phyloP scores from a whole-genome alignment of 2,329 filamentous ascomycete species.

The Colletotrichum sojae region DNA sequence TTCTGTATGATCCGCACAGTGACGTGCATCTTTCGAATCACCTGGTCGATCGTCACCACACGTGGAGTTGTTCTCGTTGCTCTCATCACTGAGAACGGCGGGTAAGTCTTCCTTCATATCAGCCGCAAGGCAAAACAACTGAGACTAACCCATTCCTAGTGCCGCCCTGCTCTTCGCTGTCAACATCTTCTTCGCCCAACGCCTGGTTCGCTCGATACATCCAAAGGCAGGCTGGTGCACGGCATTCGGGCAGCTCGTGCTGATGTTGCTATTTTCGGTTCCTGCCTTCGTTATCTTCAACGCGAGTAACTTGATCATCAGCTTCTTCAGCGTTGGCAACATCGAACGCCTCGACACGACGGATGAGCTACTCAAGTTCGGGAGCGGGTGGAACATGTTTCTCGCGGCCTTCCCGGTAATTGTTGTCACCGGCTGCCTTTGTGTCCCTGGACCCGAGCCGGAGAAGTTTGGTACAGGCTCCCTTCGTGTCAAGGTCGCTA shows the following conservation, averaged over 20 bases:
- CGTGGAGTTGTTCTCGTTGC: constrained; percentile 51
- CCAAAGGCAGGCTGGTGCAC: constrained; percentile 53
- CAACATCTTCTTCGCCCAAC: constrained; percentile 57
- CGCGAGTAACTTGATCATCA: constrained; percentile 47
- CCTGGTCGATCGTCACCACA: constrained; percentile 48
- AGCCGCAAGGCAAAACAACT: neutral
- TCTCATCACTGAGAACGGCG: constrained; percentile 54
- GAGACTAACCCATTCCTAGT: constrained; percentile 39
- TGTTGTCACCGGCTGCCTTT: constrained; percentile 43
- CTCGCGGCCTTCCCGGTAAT: constrained; percentile 44
- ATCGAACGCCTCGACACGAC: constrained; percentile 32
- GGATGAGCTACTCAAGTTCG: constrained; percentile 42
- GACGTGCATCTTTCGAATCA: constrained; percentile 54
- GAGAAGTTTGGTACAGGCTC: constrained; percentile 52
- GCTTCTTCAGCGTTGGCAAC: constrained; percentile 45
- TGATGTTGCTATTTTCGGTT: constrained; percentile 47
- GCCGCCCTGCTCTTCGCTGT: constrained; percentile 53
- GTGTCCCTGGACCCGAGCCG: constrained; percentile 47
- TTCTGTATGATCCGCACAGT: constrained; percentile 53
- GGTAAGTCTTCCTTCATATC: constrained; percentile 41
- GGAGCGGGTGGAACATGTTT: constrained; percentile 44
- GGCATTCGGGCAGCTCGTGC: constrained; percentile 44
- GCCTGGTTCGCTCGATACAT: constrained; percentile 55
- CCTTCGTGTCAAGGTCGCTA: constrained; percentile 47
- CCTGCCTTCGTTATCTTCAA: constrained; percentile 50